A percentile compares a stretch with the other conserved stretches of the same genome.
These are phyloP conservation scores for Pseudoneurospora amorphoporcata DNA, from an alignment of 495 filamentous ascomycete species.

Conservation along the genomic window DNA sequence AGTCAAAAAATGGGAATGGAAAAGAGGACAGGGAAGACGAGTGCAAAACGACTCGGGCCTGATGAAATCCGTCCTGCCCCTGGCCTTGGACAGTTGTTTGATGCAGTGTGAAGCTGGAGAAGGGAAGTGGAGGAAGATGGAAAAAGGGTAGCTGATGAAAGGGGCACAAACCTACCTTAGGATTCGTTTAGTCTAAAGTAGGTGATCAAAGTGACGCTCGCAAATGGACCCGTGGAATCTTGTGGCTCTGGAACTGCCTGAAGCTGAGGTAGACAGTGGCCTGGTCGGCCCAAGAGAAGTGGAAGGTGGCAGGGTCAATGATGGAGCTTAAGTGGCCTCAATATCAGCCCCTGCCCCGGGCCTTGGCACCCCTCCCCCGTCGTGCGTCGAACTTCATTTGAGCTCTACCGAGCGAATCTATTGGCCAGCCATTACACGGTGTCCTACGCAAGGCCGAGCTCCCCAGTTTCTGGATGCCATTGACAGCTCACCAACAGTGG, in stretches of 20 bases:
- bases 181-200: not conserved
- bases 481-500: not conserved
- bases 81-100: not conserved
- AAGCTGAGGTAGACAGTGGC: not conserved
- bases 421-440: not conserved
- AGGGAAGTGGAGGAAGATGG: not conserved
- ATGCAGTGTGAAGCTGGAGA: not conserved
- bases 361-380: not conserved
- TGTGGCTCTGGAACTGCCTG: not conserved
- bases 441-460: not conserved
- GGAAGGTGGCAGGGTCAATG: not conserved
- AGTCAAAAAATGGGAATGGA: not conserved
- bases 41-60: not conserved
- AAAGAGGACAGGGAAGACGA: not conserved
- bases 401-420: not conserved
- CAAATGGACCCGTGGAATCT: not conserved
- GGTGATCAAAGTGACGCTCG: not conserved
- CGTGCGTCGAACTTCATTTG: not conserved
- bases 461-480: not conserved
- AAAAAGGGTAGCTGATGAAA: not conserved
- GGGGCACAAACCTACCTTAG: not conserved
- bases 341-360: not conserved
- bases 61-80: not conserved
- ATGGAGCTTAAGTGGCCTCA: not conserved
- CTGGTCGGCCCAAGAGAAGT: not conserved